Conservation (phyloP, 2,329 filamentous ascomycete species). For the Pezicula neosporulosa region DNA sequence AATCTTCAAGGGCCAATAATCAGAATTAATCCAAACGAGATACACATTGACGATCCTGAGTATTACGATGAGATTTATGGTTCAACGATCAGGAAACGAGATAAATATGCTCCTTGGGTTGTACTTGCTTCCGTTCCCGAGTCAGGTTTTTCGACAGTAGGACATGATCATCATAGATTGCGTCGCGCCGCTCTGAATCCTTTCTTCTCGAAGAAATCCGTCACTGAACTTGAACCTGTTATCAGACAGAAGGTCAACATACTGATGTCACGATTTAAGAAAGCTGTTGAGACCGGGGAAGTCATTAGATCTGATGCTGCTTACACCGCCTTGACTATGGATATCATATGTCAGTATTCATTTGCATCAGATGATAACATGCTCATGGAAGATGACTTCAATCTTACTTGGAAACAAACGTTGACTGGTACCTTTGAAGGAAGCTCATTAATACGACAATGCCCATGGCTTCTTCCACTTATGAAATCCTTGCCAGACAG, state of each 20-base stretch:
- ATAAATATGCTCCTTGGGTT: constrained; percentile 6
- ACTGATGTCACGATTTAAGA: neutral
- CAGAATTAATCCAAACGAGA: constrained; percentile 15
- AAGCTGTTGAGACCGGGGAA: neutral
- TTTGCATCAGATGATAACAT: constrained; percentile 9
- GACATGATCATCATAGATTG: constrained; percentile 17
- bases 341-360: constrained; percentile 19
- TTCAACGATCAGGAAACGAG: constrained; percentile 4
- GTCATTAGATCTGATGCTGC: constrained; percentile 1
- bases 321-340: constrained; percentile 3
- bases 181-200: constrained; percentile 18
- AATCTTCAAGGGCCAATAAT: constrained; percentile 12
- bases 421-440: neutral
- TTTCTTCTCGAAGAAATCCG: constrained; percentile 17
- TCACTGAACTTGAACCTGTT: constrained; percentile 11
- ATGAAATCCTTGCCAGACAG: neutral
- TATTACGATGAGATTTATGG: constrained; percentile 20
- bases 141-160: constrained; percentile 15
- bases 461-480: neutral
- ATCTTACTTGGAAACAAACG: constrained; percentile 2
- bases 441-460: neutral
- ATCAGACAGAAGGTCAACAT: constrained; percentile 11
- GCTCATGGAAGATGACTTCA: constrained; percentile 5
- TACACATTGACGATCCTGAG: constrained; percentile 13
- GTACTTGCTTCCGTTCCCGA: constrained; percentile 9